Evolutionary conservation across 208 protist species (phyloP).

Genomic region (Leishmania amazonensis): DNA sequence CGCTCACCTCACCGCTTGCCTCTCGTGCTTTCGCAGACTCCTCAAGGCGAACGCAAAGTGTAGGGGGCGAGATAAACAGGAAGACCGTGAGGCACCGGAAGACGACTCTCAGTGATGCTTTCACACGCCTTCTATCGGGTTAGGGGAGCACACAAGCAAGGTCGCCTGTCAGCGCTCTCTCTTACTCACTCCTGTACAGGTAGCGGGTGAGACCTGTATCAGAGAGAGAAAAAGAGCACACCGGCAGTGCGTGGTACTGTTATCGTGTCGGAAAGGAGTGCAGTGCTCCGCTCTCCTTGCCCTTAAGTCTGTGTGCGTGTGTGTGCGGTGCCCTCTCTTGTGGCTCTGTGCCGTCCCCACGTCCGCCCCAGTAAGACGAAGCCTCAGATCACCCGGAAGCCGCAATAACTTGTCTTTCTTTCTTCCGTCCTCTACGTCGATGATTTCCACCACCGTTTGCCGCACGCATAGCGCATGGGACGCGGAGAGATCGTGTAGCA

Average conservation of each 20-base stretch:
- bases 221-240: neutral
- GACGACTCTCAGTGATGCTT: neutral
- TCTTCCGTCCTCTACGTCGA: neutral
- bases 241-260: neutral
- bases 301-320: neutral
- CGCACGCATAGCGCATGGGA: neutral
- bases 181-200: neutral
- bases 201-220: neutral
- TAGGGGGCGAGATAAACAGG: neutral
- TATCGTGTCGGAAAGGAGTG: neutral
- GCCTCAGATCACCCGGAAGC: neutral
- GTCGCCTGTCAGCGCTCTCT: neutral
- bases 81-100: neutral
- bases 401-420: neutral
- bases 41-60: neutral
- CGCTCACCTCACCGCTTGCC: neutral
- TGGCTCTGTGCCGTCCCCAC: neutral
- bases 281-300: neutral
- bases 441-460: neutral
- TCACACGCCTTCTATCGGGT: neutral
- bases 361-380: neutral
- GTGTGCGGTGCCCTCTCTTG: neutral
- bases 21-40: neutral
- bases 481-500: neutral
- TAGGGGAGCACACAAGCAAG: neutral